Evolutionary conservation across 805 yeast species (phyloP).

Genomic region (Metschnikowia dekortorum): DNA sequence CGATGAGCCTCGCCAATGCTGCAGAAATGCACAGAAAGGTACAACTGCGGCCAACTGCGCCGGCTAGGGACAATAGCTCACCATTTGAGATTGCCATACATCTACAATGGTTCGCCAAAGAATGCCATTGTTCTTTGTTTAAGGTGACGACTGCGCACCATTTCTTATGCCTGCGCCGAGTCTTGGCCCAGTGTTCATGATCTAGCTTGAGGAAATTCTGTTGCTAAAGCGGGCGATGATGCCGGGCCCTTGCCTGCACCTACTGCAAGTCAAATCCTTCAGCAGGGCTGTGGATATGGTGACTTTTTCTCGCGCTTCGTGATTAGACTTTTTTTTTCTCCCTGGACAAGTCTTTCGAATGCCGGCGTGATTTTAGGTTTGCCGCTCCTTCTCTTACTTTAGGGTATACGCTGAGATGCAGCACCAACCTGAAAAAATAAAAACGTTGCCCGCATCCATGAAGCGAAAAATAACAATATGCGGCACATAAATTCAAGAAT

Average conservation of each 20-base stretch:
- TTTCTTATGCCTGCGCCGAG: background rate
- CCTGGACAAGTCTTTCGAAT: background rate
- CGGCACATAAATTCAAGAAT: background rate
- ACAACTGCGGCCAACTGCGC: background rate
- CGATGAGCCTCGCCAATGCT: constrained; percentile 1
- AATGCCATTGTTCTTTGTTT: background rate
- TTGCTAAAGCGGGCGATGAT: too few species aligned
- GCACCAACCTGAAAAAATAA: background rate
- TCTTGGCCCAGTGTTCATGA: too few species aligned
- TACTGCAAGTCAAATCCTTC: background rate
- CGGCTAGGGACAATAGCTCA: background rate
- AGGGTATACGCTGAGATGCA: background rate
- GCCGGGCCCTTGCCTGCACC: background rate
- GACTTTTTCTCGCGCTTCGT: background rate
- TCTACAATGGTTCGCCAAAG: background rate
- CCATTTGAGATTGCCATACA: background rate
- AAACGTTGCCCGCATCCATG: background rate
- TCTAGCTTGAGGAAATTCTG: too few species aligned
- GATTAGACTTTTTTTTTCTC: background rate
- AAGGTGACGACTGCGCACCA: background rate
- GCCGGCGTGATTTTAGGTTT: background rate
- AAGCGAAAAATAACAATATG: background rate
- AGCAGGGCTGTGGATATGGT: background rate
- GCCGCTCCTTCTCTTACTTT: background rate
- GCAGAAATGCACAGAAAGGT: constrained; percentile 1